Evolutionary conservation across 1,139 yeast species (phyloP), one percentile per base, ranked within the genome.

Genomic region (Ashbya aceris): DNA sequence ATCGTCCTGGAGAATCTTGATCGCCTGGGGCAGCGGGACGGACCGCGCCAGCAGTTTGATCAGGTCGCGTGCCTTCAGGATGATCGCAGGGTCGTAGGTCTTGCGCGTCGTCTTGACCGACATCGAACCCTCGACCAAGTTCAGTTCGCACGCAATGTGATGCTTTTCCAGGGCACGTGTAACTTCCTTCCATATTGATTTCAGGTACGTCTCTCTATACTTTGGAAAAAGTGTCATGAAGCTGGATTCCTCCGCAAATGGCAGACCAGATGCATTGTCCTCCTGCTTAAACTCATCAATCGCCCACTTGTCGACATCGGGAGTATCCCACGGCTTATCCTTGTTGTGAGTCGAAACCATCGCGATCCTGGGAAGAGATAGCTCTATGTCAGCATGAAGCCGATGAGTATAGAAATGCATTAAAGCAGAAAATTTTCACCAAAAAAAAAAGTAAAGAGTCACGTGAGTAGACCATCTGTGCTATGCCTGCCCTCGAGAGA

Each of bases 271-370:
- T 4, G 76, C 78, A 59, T 87, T 85, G 60, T 91, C 95, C 56
- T 86, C 96, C 1, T 87, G 87, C 54, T 74, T 83, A 69, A 91
- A 91, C 48, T 87, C 94, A 31, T 87, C 95, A 35, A 80, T 71
- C 50, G 74, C 70, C 99, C 99, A 91, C 62, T 91, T 89, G 60
- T 91, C 96, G 49, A 91, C 81, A 55, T 87, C 96, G 26, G 84
- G 86, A 10, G 96, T 87, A 61, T 91, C 97, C 97, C 98, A 89
- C 43, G 97, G 97, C 65, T 91, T 91, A 56, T 89, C 97, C 61
- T 79, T 83, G 63, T 89, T 84, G 64, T 89, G 91, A 44, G 94
- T 83, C 3, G 96, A 86, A 29, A 83, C 87, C 97, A 91, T 89
- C 36, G 45, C 60, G 38, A 17, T 17, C 23, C 6, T 17, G 23